Evolutionary conservation across 1,284 basidiomycete species (phyloP).

Genomic region (Exobasidium cylindrosporum): DNA sequence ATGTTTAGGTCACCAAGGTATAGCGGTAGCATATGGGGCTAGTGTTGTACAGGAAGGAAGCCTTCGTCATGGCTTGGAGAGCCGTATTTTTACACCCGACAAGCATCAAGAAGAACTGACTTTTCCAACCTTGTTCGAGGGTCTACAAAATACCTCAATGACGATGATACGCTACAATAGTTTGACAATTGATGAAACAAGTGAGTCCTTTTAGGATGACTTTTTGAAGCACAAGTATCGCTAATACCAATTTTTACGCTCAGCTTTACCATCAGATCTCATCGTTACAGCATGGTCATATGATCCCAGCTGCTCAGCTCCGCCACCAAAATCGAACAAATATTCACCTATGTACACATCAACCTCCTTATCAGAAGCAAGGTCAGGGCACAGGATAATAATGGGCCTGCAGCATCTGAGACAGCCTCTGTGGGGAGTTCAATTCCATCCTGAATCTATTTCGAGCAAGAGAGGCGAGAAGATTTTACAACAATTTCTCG

Average conservation of each 20-base stretch:
- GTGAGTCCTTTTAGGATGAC: slow-evolving; percentile 24
- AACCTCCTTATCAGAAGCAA: background rate
- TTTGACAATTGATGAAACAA: slow-evolving; percentile 57
- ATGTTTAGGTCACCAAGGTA: slow-evolving; percentile 87
- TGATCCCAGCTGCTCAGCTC: background rate
- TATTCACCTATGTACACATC: background rate
- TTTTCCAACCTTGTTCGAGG: slow-evolving; percentile 62
- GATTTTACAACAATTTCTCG: slow-evolving; percentile 46
- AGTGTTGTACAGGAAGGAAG: slow-evolving; percentile 26
- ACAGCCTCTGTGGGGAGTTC: slow-evolving; percentile 79
- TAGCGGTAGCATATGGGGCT: slow-evolving; percentile 75
- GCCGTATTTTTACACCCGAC: slow-evolving; percentile 18
- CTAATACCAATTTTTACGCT: too few species aligned
- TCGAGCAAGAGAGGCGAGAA: slow-evolving; percentile 31
- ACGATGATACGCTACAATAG: slow-evolving; percentile 77
- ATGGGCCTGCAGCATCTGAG: slow-evolving; percentile 45
- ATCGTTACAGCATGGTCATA: slow-evolving; percentile 57
- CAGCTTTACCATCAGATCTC: slow-evolving; percentile 58
- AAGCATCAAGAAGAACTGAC: background rate
- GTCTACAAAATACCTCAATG: slow-evolving; percentile 59
- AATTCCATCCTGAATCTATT: slow-evolving; percentile 78
- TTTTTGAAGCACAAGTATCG: too few species aligned
- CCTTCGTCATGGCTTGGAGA: slow-evolving; percentile 40
- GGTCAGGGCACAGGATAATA: slow-evolving; percentile 23
- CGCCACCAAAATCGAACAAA: background rate